Evolutionary conservation across 2,329 filamentous ascomycete species (phyloP).

Genomic region (Diaporthe ampelina): DNA sequence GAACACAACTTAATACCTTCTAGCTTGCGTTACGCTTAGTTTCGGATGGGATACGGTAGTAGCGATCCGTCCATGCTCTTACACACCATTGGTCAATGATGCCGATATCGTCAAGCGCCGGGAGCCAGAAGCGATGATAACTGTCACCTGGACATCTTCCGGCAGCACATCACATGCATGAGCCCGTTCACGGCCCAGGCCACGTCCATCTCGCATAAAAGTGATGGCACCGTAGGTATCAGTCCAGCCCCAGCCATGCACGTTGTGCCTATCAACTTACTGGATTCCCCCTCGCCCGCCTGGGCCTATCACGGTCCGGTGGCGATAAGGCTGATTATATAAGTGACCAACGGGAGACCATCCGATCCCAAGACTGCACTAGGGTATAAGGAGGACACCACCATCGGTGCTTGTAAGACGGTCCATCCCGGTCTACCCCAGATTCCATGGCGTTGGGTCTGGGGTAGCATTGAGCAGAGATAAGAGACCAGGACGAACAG

Average conservation of each 20-base stretch:
- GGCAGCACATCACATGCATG: constrained; percentile 14
- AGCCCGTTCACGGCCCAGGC: constrained; percentile 19
- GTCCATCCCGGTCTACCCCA: constrained; percentile 8
- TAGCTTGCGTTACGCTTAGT: constrained; percentile 21
- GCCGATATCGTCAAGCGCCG: constrained; percentile 30
- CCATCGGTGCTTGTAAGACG: not conserved
- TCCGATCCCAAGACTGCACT: constrained; percentile 3
- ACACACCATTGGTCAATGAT: constrained; percentile 18
- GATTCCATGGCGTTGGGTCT: not conserved
- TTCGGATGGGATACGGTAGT: constrained; percentile 15
- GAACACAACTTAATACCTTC: constrained; percentile 20
- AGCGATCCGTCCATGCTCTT: not conserved
- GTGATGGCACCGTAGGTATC: not conserved
- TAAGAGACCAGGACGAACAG: not conserved
- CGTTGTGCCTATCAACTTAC: constrained; percentile 9
- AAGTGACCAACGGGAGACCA: not conserved
- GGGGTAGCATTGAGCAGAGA: not conserved
- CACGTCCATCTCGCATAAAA: constrained; percentile 4
- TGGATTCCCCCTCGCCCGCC: not conserved
- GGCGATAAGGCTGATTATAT: constrained; percentile 24
- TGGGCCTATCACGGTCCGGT: constrained; percentile 1
- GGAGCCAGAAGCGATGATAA: constrained; percentile 15
- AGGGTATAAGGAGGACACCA: not conserved
- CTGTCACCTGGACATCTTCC: constrained; percentile 12
- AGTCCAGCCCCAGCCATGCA: constrained; percentile 9